These are phyloP conservation scores for Phascolomyces articulosus DNA, from an alignment of 371 early-diverging fungal species.

Conservation along the genomic window DNA sequence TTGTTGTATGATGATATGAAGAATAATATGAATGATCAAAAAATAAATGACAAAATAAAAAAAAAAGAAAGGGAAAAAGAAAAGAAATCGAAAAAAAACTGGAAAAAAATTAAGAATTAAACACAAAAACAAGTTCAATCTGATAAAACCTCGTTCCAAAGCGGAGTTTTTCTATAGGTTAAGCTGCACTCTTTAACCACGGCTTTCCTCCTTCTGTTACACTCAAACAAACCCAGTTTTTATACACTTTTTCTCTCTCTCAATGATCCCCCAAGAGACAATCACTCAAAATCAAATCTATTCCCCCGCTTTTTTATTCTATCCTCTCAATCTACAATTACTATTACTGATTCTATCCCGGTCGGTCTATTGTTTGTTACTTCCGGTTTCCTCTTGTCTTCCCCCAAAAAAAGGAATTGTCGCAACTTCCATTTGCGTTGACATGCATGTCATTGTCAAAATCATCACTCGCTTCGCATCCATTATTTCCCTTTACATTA, in stretches of 20 bases:
- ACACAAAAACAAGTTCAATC: background rate
- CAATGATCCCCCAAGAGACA: background rate
- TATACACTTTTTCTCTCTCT: background rate
- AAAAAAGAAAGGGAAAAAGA: background rate
- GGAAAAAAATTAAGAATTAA: background rate
- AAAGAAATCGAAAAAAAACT: background rate
- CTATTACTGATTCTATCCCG: no score
- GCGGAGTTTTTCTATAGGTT: background rate
- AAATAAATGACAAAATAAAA: background rate
- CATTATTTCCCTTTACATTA: no score
- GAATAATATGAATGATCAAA: background rate
- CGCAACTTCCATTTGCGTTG: background rate
- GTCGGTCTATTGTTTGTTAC: no score
- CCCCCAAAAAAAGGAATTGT: background rate
- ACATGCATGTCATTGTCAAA: slow-evolving; percentile 7
- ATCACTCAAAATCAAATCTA: background rate
- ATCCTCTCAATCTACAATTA: no score
- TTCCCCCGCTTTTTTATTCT: background rate
- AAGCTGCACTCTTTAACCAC: background rate
- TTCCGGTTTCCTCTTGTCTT: background rate
- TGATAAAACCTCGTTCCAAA: slow-evolving; percentile 5
- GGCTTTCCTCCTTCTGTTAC: background rate
- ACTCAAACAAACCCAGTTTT: background rate
- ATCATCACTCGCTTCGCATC: no score
- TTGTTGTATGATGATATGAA: background rate